These are phyloP conservation scores for Datisca glomerata DNA, from an alignment of 306 rosid species.

Conservation along the genomic window DNA sequence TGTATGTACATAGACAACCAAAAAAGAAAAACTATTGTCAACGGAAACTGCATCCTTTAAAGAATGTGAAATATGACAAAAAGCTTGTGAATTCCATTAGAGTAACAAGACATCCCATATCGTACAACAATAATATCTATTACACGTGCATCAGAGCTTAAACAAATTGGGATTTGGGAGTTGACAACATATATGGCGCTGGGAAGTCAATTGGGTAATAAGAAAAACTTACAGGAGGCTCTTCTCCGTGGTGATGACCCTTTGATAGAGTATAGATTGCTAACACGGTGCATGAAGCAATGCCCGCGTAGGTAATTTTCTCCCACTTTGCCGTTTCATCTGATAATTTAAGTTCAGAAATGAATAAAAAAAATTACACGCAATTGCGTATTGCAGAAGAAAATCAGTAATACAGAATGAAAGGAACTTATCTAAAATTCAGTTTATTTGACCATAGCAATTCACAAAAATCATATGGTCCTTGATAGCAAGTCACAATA, in stretches of 20 bases:
- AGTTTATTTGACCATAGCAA: not conserved
- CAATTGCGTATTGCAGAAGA: not conserved
- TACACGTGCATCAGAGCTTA: not conserved
- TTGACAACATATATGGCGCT: not conserved
- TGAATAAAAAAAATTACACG: not conserved
- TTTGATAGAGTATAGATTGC: constrained; percentile 45
- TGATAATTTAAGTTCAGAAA: constrained; percentile 7
- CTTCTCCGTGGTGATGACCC: constrained; percentile 73
- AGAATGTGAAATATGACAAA: not conserved
- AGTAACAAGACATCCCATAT: too few species aligned
- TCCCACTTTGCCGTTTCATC: constrained; percentile 97
- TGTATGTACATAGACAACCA: constrained; percentile 16
- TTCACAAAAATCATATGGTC: not conserved
- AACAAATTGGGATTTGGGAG: too few species aligned
- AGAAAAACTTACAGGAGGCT: constrained; percentile 63
- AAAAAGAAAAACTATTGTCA: not conserved
- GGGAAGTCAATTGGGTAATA: constrained; percentile 1
- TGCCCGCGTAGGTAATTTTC: constrained; percentile 83
- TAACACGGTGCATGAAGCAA: constrained; percentile 46
- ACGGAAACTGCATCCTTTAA: not conserved
- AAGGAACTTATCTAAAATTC: not conserved
- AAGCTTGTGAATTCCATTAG: not conserved
- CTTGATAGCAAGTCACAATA: not conserved
- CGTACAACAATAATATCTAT: not conserved
- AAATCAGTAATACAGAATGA: not conserved